phyloP scores from a whole-genome alignment of 2,329 filamentous ascomycete genomes.

The Verticillium nonalfalfae region DNA sequence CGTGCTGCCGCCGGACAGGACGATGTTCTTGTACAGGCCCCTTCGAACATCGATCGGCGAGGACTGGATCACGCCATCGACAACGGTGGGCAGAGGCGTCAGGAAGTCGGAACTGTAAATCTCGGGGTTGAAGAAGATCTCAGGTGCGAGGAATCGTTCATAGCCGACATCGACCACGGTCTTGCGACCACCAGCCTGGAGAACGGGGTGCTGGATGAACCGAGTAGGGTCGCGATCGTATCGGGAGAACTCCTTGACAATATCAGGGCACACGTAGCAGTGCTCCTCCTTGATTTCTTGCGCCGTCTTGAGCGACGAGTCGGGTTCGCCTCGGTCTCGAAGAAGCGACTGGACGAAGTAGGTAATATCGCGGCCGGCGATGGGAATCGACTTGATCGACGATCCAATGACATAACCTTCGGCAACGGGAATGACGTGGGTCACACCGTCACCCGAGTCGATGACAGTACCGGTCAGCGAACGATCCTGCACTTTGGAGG shows the following conservation, averaged over 20 bases:
- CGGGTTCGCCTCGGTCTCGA: slow-evolving; percentile 90
- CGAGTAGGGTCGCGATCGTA: slow-evolving; percentile 90
- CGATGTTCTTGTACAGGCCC: slow-evolving; percentile 99
- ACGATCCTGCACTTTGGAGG: slow-evolving; percentile 92
- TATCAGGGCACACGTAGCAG: slow-evolving; percentile 97
- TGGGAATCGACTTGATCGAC: slow-evolving; percentile 98
- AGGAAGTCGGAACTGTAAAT: slow-evolving; percentile 99
- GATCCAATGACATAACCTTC: slow-evolving; percentile 99
- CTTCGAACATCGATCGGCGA: slow-evolving; percentile 96
- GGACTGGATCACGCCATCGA: slow-evolving; percentile 94
- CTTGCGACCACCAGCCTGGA: slow-evolving; percentile 77
- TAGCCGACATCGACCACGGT: slow-evolving; percentile 91
- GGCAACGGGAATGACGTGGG: slow-evolving; percentile 96
- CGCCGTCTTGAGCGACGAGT: slow-evolving; percentile 94
- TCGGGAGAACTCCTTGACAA: slow-evolving; percentile 94
- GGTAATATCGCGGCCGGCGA: slow-evolving; percentile 95
- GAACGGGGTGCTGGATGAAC: slow-evolving; percentile 85
- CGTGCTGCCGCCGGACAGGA: slow-evolving; percentile 92
- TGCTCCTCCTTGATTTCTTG: slow-evolving; percentile 98
- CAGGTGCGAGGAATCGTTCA: slow-evolving; percentile 93
- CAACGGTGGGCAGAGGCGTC: slow-evolving; percentile 87
- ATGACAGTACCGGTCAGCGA: slow-evolving; percentile 97
- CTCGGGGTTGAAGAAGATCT: slow-evolving; percentile 99
- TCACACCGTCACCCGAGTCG: slow-evolving; percentile 97
- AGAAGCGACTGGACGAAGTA: slow-evolving; percentile 97